Evolutionary conservation across 1,284 basidiomycete species (phyloP).

Genomic region (Pseudozyma hubeiensis): DNA sequence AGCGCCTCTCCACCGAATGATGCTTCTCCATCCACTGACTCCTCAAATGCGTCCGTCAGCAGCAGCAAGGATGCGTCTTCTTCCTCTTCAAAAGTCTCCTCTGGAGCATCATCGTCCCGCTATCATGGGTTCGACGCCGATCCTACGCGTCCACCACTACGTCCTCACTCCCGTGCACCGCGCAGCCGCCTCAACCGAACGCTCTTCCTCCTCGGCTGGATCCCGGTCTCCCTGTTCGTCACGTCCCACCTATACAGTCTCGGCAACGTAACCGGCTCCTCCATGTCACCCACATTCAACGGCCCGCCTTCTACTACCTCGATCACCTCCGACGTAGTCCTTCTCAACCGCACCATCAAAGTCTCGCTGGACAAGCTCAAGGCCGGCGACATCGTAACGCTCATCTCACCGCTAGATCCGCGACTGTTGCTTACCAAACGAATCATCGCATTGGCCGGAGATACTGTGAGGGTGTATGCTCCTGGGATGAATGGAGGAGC

Average conservation of each 20-base stretch:
- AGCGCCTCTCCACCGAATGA: background rate
- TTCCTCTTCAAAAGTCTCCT: background rate
- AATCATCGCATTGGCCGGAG: conserved; percentile 72
- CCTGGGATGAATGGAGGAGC: conserved; percentile 5
- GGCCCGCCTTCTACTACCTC: conserved; percentile 64
- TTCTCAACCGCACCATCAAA: conserved; percentile 71
- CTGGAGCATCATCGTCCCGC: background rate
- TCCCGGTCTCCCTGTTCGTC: conserved; percentile 72
- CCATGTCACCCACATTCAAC: conserved; percentile 58
- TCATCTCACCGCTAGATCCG: conserved; percentile 72
- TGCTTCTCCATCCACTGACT: conserved; percentile 3
- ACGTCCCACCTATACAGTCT: conserved; percentile 71
- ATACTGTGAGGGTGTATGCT: conserved; percentile 70
- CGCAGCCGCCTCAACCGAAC: conserved; percentile 12
- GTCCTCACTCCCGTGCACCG: background rate
- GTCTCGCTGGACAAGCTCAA: conserved; percentile 62
- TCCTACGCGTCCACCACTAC: background rate
- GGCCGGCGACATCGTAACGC: conserved; percentile 72
- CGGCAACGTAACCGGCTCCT: conserved; percentile 71
- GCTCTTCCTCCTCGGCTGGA: conserved; percentile 69
- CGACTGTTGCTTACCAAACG: conserved; percentile 72
- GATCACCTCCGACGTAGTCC: conserved; percentile 72
- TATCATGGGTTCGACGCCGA: conserved; percentile 12
- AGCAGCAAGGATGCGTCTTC: background rate
- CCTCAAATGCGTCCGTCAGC: conserved; percentile 1